Evolutionary conservation across 257 asterid species (phyloP), one percentile per base, ranked within the genome.

Genomic region (Forsythia suspensa): DNA sequence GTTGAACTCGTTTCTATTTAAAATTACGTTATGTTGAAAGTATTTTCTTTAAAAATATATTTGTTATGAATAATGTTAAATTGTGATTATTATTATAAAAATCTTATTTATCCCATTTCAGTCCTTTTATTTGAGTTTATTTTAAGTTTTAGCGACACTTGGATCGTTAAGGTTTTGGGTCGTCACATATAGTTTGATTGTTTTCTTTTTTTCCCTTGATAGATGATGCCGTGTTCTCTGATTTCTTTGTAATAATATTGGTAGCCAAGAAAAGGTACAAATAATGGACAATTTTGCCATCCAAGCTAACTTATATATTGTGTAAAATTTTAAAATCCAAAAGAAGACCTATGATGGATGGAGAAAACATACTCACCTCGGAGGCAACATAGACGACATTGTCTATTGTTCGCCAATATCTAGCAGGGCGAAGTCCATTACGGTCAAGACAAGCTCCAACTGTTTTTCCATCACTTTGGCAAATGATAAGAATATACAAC

Each of bases 401-500:
- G 87, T 96, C 98, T 71, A 82, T 80, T 48, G 99, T 96, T 82
- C 97, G 89, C 99, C 99, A 96, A 78, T 96, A 96, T 88, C 99
- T 93, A 74, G 99, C 97, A 74, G 99, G 99, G 69, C 99, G 99
- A 83, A 93, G 97, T 74, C 99, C 99, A 81, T 96, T 96, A 46
- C 99, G 98, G 85, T 96, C 98, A 70, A 96, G 97, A 88, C 97
- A 91, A 87, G 99, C 99, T 84, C 99, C 99, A 81, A 96, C 97
- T 79, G 97, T 96, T 85, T 96, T 96, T 86, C 99, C 99, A 76
- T 96, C 99, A 80, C 99, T 93, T 88, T 74, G 75, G 85, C 15
- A 48, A 67, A 83, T 74, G 59, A 74, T 29, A 29, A 29, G 34
- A 1, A 29, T 29, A 29, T 29, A 29, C 2, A 29, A 29, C 34